These are phyloP conservation scores for Heliosperma pusillum DNA, from an alignment of 148 eudicot species.

Conservation along the genomic window DNA sequence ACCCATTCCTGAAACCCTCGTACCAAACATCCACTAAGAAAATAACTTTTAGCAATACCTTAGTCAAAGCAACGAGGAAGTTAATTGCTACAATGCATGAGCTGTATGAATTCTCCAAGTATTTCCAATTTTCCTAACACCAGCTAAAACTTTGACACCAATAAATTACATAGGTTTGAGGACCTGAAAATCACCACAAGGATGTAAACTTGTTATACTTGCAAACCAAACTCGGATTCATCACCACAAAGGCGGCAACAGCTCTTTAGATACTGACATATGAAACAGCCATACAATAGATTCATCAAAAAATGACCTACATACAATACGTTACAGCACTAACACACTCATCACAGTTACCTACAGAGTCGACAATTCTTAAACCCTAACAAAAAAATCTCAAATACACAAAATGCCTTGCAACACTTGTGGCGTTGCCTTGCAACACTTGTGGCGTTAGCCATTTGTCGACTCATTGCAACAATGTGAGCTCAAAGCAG, in stretches of 20 bases:
- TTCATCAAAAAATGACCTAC: not conserved
- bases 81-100: slow-evolving; percentile 21
- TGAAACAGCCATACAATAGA: not conserved
- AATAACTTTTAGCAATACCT: slow-evolving; percentile 13
- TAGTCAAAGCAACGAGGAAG: slow-evolving; percentile 18
- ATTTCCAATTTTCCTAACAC: slow-evolving; percentile 4
- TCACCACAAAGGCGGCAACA: not conserved
- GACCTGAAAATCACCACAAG: slow-evolving; percentile 16
- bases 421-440: too few relatives aligned
- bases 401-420: too few relatives aligned
- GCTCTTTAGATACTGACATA: not conserved
- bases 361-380: too few relatives aligned
- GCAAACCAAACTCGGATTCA: not conserved
- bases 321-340: too few relatives aligned
- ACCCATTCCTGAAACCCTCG: too few relatives aligned
- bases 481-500: too few relatives aligned
- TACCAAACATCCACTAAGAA: not conserved
- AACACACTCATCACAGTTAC: too few relatives aligned
- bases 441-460: too few relatives aligned
- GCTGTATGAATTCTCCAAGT: slow-evolving; percentile 1
- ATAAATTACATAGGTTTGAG: slow-evolving; percentile 6
- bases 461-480: too few relatives aligned
- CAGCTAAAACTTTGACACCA: slow-evolving; percentile 1
- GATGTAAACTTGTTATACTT: not conserved
- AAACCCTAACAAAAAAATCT: too few relatives aligned